phyloP scores from a whole-genome alignment of 31 red algal species.

The Endocladia muricata region DNA sequence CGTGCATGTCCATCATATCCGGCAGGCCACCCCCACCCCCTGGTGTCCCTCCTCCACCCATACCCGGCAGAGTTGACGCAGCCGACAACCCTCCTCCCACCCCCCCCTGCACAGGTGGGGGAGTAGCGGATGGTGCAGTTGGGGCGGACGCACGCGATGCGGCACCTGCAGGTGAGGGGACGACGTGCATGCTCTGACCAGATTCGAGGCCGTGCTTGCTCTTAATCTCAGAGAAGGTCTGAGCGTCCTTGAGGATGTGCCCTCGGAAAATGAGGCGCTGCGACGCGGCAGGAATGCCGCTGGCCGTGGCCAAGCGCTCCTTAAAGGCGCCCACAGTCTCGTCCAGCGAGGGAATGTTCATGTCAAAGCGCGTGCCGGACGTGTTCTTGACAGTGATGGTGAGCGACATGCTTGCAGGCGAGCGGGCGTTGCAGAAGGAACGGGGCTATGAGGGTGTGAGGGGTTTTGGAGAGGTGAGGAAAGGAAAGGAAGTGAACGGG shows the following conservation, averaged over 20 bases:
- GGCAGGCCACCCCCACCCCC: constrained; percentile 11
- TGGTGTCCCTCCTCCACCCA: constrained; percentile 13
- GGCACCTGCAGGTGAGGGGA: constrained; percentile 38
- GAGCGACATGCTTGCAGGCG: constrained; percentile 18
- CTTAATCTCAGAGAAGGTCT: constrained; percentile 80
- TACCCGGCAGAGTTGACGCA: not conserved
- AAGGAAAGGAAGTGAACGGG: not conserved
- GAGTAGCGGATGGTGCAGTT: not conserved
- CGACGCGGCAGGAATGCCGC: constrained; percentile 61
- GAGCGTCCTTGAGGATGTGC: constrained; percentile 89
- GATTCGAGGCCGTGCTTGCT: constrained; percentile 82
- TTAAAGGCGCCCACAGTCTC: constrained; percentile 92
- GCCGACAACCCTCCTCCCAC: constrained; percentile 25
- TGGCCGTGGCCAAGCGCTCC: constrained; percentile 46
- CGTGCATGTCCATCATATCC: constrained; percentile 57
- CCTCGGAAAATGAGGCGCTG: constrained; percentile 98
- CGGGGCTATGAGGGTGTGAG: not conserved
- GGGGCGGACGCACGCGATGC: not conserved
- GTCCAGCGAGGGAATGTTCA: constrained; percentile 62
- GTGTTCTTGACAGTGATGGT: constrained; percentile 84
- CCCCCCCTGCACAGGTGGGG: constrained; percentile 16
- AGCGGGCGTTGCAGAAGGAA: not conserved
- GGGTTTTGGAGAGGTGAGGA: not conserved
- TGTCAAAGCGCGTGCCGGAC: constrained; percentile 80
- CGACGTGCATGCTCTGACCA: constrained; percentile 98